Evolutionary conservation across 202 grass and related monocot species (phyloP), one percentile per base, ranked within the genome.

Genomic region (Dendrocalamus latiflorus): DNA sequence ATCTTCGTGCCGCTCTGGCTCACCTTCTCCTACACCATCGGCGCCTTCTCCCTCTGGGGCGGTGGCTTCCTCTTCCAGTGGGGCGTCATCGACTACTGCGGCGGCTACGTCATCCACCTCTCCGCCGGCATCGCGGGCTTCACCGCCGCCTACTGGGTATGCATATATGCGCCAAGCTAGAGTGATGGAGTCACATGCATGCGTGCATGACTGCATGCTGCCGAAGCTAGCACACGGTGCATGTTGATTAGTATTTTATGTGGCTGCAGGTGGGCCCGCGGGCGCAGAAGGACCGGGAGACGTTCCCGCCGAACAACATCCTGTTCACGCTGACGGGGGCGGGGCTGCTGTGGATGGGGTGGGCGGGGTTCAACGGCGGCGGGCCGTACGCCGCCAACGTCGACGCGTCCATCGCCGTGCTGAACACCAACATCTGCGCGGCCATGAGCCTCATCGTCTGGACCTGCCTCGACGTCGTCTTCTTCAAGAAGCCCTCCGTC

Each of bases 41-140:
- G 87, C 41, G 87, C 87, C 13, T 89, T 81, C 87, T 76, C 70
- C 34, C 34, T 89, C 20, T 89, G 87, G 87, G 76, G 87, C 54
- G 87, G 82, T 34, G 87, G 87, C 0, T 89, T 89, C 87, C 82
- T 89, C 60, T 85, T 74, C 45, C 81, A 85, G 17, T 75, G 75
- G 81, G 87, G 87, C 18, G 81, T 89, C 61, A 85, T 89, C 33
- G 87, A 89, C 70, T 89, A 84, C 76, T 89, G 62, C 76, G 87
- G 87, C 20, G 87, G 87, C 0, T 89, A 84, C 76, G 87, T 89
- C 50, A 85, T 89, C 63, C 87, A 89, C 76, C 51, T 89, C 63
- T 76, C 87, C 22, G 69, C 87, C 2, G 82, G 87, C 0, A 63
- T 89, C 76, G 82, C 87, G 20, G 87, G 87, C 0, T 85, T 85